A percentile compares a stretch with the other conserved stretches of the same genome.
Evolutionary conservation across 2,329 filamentous ascomycete genomes (phyloP).

Genomic region (Apiospora rasikravindrae): DNA sequence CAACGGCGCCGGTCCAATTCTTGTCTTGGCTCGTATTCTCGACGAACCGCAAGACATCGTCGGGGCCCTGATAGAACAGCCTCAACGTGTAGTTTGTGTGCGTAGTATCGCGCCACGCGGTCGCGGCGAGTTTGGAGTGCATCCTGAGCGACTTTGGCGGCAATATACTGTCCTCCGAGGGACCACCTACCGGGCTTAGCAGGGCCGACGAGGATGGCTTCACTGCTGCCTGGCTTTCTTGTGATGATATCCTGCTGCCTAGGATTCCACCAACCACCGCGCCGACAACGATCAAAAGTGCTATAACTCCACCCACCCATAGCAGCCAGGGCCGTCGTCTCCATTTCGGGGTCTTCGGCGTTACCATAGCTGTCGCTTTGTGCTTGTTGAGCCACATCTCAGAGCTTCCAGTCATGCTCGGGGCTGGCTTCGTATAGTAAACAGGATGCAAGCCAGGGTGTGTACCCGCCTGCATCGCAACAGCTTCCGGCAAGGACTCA

Average conservation of each 20-base stretch:
- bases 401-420: slow-evolving; percentile 23
- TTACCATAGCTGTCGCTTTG: background rate
- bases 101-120: slow-evolving; percentile 27
- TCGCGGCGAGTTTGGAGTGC: slow-evolving; percentile 31
- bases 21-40: slow-evolving; percentile 27
- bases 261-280: slow-evolving; percentile 29
- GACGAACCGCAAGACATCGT: slow-evolving; percentile 29
- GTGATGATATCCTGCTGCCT: slow-evolving; percentile 18
- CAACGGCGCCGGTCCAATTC: slow-evolving; percentile 29
- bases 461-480: background rate
- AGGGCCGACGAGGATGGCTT: background rate
- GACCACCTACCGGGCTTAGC: background rate
- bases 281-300: slow-evolving; percentile 26
- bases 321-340: slow-evolving; percentile 25
- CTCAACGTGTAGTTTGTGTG: slow-evolving; percentile 28
- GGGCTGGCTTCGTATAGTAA: background rate
- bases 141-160: slow-evolving; percentile 25
- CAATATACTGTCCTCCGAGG: slow-evolving; percentile 3
- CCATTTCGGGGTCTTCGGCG: slow-evolving; percentile 17
- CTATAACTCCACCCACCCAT: slow-evolving; percentile 26
- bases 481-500: background rate
- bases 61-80: slow-evolving; percentile 31
- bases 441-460: background rate
- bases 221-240: background rate
- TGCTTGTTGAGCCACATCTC: background rate